Evolutionary conservation across 2,329 filamentous ascomycete species (phyloP).

Genomic region (Dichotomopilus funicola): DNA sequence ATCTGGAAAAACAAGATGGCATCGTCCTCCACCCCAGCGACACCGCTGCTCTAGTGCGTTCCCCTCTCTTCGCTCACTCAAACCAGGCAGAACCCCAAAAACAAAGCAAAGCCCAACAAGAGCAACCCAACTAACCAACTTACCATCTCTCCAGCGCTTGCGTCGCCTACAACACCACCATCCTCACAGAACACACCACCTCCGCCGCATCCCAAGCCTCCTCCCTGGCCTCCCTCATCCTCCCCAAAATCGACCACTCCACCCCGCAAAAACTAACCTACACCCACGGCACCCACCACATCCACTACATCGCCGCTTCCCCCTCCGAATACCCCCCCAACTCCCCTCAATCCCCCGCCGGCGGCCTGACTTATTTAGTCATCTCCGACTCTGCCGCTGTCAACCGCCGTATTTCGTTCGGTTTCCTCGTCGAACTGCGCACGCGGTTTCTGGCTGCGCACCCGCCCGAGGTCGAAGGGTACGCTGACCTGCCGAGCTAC

Average conservation of each 20-base stretch:
- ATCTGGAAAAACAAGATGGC: slow-evolving; percentile 46
- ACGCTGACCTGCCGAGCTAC: slow-evolving; percentile 74
- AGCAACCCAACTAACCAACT: slow-evolving; percentile 1
- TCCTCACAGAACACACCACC: slow-evolving; percentile 86
- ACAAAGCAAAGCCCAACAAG: too few relatives aligned
- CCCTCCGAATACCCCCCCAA: slow-evolving; percentile 53
- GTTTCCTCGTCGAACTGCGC: slow-evolving; percentile 85
- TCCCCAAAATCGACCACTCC: slow-evolving; percentile 85
- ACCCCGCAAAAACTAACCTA: slow-evolving; percentile 85
- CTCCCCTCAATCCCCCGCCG: slow-evolving; percentile 50
- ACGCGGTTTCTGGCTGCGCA: slow-evolving; percentile 75
- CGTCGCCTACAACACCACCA: slow-evolving; percentile 88
- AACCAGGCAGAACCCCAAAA: too few relatives aligned
- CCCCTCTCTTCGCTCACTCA: neutral
- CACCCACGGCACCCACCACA: slow-evolving; percentile 83
- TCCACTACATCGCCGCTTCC: slow-evolving; percentile 89
- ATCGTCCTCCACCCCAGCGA: slow-evolving; percentile 61
- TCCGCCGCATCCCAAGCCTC: slow-evolving; percentile 77
- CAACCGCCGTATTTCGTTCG: slow-evolving; percentile 80
- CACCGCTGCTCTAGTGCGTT: slow-evolving; percentile 64
- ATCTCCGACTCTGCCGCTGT: slow-evolving; percentile 70
- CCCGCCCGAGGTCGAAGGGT: slow-evolving; percentile 58
- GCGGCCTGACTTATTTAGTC: slow-evolving; percentile 85
- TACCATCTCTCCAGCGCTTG: slow-evolving; percentile 58
- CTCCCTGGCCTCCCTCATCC: slow-evolving; percentile 84